These are phyloP conservation scores for Pleurozium schreberi DNA, from an alignment of 225 moss, liverwort and hornwort species.

Conservation along the genomic window DNA sequence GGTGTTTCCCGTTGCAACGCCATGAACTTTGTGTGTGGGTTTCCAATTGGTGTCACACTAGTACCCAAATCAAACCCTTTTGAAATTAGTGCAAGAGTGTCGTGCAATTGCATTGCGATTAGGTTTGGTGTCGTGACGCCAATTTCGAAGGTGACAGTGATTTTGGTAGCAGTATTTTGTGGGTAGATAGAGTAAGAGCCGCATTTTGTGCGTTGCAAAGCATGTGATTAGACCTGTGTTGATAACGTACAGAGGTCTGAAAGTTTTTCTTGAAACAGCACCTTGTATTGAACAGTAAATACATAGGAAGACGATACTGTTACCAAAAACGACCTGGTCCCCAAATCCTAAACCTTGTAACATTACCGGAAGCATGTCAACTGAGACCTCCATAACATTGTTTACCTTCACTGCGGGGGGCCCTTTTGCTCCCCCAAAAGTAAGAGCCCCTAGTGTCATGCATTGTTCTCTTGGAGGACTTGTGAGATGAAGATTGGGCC, in stretches of 20 bases:
- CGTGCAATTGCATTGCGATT: neutral
- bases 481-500: too few species aligned
- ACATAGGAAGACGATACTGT: too few species aligned
- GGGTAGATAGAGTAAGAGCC: neutral
- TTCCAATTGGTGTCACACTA: neutral
- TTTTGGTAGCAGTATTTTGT: neutral
- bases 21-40: neutral
- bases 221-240: neutral
- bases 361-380: too few species aligned
- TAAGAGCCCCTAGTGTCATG: too few species aligned
- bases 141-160: neutral
- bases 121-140: neutral
- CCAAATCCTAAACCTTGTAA: too few species aligned
- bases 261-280: too few species aligned
- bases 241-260: neutral
- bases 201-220: neutral
- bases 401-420: too few species aligned
- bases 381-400: too few species aligned
- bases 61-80: neutral
- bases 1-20: neutral
- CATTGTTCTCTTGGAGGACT: too few species aligned
- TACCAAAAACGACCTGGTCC: too few species aligned
- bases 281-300: too few species aligned
- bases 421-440: too few species aligned
- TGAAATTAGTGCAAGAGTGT: neutral